phyloP scores from a whole-genome alignment of 106 monocot species.

The Apostasia shenzhenica region DNA sequence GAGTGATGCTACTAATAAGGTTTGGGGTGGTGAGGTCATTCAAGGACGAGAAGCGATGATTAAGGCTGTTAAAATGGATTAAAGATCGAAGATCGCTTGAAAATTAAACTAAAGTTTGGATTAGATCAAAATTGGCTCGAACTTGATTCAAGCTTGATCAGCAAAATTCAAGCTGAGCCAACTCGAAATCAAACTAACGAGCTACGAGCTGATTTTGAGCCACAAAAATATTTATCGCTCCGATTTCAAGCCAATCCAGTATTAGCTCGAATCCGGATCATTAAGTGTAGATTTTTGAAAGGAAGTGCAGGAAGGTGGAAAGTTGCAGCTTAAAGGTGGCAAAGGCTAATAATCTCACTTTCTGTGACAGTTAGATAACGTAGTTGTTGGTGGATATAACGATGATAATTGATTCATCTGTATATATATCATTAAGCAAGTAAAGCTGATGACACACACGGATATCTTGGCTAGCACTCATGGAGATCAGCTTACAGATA shows the following conservation, averaged over 20 bases:
- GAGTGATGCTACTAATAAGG: constrained; percentile 1
- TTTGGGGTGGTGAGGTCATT: neutral
- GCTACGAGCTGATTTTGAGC: constrained; percentile 10
- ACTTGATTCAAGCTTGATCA: too few relatives aligned
- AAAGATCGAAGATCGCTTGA: too few relatives aligned
- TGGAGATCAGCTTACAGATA: constrained; percentile 80
- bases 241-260: too few relatives aligned
- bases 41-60: neutral
- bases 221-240: too few relatives aligned
- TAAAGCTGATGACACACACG: constrained; percentile 49
- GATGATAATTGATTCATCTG: neutral
- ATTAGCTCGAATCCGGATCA: constrained; percentile 8
- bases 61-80: too few relatives aligned
- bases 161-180: too few relatives aligned
- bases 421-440: constrained; percentile 17
- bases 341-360: constrained; percentile 20
- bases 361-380: constrained; percentile 53
- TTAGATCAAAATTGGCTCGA: too few relatives aligned
- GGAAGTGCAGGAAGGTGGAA: constrained; percentile 32
- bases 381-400: neutral
- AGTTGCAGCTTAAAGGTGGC: constrained; percentile 28
- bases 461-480: constrained; percentile 58
- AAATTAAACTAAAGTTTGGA: too few relatives aligned
- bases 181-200: constrained; percentile 11
- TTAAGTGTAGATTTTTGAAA: constrained; percentile 24